phyloP scores from a whole-genome alignment of 2,329 filamentous ascomycete genomes.

The Pestalotiopsis sp. region DNA sequence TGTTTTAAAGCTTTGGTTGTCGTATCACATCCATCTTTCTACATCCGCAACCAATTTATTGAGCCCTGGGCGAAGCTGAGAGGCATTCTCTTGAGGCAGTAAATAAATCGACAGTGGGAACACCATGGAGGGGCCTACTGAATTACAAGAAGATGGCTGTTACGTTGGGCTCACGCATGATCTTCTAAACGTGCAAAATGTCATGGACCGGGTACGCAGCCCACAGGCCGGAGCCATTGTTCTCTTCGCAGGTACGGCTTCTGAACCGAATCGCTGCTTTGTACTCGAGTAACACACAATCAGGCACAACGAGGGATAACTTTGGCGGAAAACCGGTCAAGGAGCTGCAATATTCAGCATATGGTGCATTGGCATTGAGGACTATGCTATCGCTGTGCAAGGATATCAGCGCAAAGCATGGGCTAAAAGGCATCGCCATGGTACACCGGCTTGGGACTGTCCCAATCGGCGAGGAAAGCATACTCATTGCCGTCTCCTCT shows the following conservation, averaged over 20 bases:
- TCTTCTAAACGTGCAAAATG: slow-evolving; percentile 56
- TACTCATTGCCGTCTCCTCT: slow-evolving; percentile 83
- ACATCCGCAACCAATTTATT: no score
- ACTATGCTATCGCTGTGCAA: slow-evolving; percentile 69
- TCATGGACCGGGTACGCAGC: slow-evolving; percentile 71
- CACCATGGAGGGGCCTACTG: slow-evolving; percentile 34
- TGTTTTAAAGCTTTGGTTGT: no score
- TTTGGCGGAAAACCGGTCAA: slow-evolving; percentile 74
- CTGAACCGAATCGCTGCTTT: neutral
- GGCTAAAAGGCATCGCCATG: slow-evolving; percentile 74
- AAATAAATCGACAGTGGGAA: no score
- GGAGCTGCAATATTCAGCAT: slow-evolving; percentile 76
- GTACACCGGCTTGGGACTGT: slow-evolving; percentile 84
- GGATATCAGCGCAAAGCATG: slow-evolving; percentile 60
- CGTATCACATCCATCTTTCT: no score
- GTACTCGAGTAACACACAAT: slow-evolving; percentile 16
- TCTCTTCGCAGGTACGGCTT: slow-evolving; percentile 67
- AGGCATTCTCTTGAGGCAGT: no score
- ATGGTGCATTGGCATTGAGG: slow-evolving; percentile 69
- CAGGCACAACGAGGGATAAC: slow-evolving; percentile 77
- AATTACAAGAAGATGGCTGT: slow-evolving; percentile 53
- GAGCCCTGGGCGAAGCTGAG: no score
- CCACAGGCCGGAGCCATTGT: slow-evolving; percentile 77
- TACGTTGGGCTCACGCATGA: slow-evolving; percentile 71
- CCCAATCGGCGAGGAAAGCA: slow-evolving; percentile 90